A percentile compares a stretch with the other conserved stretches of the same genome.
phyloP scores from a whole-genome alignment of 176 grass and related monocot genomes.

The Triticum timopheevii region DNA sequence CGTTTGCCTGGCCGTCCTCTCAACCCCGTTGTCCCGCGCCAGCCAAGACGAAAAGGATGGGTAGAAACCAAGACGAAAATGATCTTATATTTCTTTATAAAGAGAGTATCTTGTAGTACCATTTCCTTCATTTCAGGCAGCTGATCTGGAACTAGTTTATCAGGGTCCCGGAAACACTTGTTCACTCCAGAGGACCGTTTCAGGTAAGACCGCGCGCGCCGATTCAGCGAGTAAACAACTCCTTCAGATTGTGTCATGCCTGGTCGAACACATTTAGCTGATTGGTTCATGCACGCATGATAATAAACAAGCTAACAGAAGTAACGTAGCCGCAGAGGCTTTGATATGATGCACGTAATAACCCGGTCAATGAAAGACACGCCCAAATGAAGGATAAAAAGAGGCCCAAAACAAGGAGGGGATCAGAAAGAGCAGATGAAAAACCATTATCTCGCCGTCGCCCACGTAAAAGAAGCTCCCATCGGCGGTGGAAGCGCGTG shows the following conservation, averaged over 20 bases:
- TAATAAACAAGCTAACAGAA: not conserved
- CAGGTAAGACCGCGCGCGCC: not conserved
- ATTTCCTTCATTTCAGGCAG: constrained; percentile 3
- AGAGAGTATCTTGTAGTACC: not conserved
- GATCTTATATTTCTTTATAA: too few relatives aligned
- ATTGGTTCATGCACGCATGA: not conserved
- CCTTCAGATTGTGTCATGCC: not conserved
- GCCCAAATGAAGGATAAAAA: not conserved
- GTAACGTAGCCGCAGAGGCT: not conserved
- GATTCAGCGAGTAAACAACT: not conserved
- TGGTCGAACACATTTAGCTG: not conserved
- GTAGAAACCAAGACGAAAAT: too few relatives aligned
- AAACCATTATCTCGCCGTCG: not conserved
- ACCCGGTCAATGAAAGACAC: not conserved
- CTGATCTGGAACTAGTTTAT: not conserved
- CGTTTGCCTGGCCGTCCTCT: too few relatives aligned
- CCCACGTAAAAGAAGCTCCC: not conserved
- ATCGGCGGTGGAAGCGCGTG: constrained; percentile 53
- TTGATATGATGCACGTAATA: not conserved
- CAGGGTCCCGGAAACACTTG: not conserved
- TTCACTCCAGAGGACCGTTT: constrained; percentile 3
- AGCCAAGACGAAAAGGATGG: too few relatives aligned
- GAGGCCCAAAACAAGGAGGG: not conserved
- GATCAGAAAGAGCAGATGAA: not conserved
- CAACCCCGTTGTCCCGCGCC: too few relatives aligned